Evolutionary conservation across 768 basidiomycete genomes (phyloP), one percentile per base, ranked within the genome.

Genomic region (Pleurotus citrinopileatus): DNA sequence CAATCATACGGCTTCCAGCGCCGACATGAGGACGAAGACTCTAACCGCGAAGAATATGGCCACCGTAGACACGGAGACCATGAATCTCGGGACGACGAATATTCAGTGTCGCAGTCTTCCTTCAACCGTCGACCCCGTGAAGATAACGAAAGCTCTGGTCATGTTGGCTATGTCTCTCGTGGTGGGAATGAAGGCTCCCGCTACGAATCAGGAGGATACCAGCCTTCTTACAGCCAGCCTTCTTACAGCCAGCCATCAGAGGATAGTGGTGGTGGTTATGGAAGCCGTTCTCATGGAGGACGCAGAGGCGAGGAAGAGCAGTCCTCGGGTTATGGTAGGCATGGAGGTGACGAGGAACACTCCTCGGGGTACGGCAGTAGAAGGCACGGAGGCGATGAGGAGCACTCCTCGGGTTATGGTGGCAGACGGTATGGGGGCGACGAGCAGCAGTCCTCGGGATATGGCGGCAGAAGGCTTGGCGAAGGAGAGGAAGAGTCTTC

Each of bases 1-100:
- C 61, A 59, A n/a, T 59, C 58, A 17, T 62, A 61, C 34, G 61
- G 57, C 22, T 51, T 58, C n/a, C 48, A 45, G 48, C 40, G 17
- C 42, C 54, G 44, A 34, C 28, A 26, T 51, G 46, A 27, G 4
- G 27, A 55, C 26, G 40, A 44, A 19, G 20, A 54, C n/a, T 42
- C 29, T n/a, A 13, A 23, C 15, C 38, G 38, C 38, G 19, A 40
- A 13, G 38, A 40, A n/a, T 17, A 40, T 40, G 38, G 38, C 17
- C 10, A n/a, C 12, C 19, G 28, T 25, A 25, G 44, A 50, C 23
- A 52, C 34, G 52, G 36, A n/a, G 28, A 27, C 12, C 19, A 53
- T 40, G 12, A 32, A 13, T 38, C 52, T 17, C 51, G 47, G 19
- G 7, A 13, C 12, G 7, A 34, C 32, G 47, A 46, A 22, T 25